Evolutionary conservation across 768 basidiomycete species (phyloP).

Genomic region (Boletus rubropictus): DNA sequence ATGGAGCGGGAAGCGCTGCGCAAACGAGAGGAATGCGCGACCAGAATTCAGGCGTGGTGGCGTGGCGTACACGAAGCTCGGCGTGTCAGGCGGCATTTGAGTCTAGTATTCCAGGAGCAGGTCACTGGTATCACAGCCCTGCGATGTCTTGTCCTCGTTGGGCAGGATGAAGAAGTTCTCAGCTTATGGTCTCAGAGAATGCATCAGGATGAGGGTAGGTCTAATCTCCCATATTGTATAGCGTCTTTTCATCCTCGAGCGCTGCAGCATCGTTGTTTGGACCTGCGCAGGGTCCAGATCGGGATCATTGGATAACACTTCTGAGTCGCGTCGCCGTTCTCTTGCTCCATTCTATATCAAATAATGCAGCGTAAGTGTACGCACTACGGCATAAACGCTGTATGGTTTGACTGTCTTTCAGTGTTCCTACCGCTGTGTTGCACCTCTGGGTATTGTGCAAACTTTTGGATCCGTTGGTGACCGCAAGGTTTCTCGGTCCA

Average conservation of each 20-base stretch:
- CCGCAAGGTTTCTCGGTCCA: constrained; percentile 18
- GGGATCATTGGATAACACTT: constrained; percentile 56
- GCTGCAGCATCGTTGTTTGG: constrained; percentile 37
- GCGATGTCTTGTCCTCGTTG: constrained; percentile 61
- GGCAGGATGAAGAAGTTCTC: constrained; percentile 34
- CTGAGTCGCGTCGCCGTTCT: constrained; percentile 44
- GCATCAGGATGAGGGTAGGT: constrained; percentile 19
- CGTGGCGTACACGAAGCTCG: constrained; percentile 43
- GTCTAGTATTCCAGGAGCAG: constrained; percentile 46
- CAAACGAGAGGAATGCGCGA: constrained; percentile 51
- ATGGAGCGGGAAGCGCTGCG: constrained; percentile 52
- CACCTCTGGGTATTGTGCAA: constrained; percentile 47
- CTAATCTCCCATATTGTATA: background rate
- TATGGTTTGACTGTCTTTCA: constrained; percentile 20
- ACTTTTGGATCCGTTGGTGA: constrained; percentile 33
- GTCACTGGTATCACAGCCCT: constrained; percentile 50
- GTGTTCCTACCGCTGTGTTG: constrained; percentile 40
- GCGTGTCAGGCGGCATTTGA: constrained; percentile 41
- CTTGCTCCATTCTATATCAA: constrained; percentile 49
- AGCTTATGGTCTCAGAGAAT: constrained; percentile 28
- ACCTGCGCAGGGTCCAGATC: constrained; percentile 34
- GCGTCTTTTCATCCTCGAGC: constrained; percentile 2
- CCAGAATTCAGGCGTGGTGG: constrained; percentile 68
- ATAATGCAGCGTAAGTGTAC: constrained; percentile 42
- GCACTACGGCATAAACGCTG: background rate